Evolutionary conservation across 352 stramenopile species (phyloP), one percentile per base, ranked within the genome.

Genomic region (Globisporangium paddicum): DNA sequence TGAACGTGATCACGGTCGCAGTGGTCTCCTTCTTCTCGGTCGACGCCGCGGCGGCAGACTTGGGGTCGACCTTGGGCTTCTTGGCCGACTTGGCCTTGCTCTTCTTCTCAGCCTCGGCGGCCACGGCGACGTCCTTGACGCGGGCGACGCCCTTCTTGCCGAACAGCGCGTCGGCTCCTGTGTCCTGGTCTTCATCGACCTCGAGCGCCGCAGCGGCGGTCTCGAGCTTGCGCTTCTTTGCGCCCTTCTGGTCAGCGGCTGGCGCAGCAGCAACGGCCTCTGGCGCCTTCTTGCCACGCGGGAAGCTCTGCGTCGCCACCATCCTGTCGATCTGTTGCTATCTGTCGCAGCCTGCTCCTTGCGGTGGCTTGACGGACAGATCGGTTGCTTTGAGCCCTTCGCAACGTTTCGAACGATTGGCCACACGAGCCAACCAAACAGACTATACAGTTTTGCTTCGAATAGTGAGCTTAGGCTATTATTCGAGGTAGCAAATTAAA

Each of bases 151-250:
- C 80, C 46, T 86, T 87, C 66, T 91, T 92, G 55, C 85, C 85
- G 54, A 95, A 95, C 21, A 95, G 73, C 58, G 75, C 73, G 38
- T 86, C 78, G n/a, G 71, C 63, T 35, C 75, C 75, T 26, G 60
- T 57, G 60, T 66, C 58, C 18, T 37, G 37, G 40, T 68, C 68
- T 13, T 73, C 66, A 18, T 81, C 74, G 30, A 59, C 62, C 3
- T 62, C 50, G 8, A 66, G 38, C 19, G 58, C 35, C 26, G 66
- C 59, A 6, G 73, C 62, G 18, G 51, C 50, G 64, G 54, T 55
- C 54, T 66, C 54, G 48, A 72, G 65, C 65, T 79, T 85, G 69
- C 66, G 72, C 64, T 88, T 88, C 60, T 82, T 75, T 5, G 57
- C 26, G 51, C 50, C 28, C 10, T 64, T 63, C n/a, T 58, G 37